These are phyloP conservation scores for Umbelopsis sp. DNA, from an alignment of 371 early-diverging fungal species.

Conservation along the genomic window DNA sequence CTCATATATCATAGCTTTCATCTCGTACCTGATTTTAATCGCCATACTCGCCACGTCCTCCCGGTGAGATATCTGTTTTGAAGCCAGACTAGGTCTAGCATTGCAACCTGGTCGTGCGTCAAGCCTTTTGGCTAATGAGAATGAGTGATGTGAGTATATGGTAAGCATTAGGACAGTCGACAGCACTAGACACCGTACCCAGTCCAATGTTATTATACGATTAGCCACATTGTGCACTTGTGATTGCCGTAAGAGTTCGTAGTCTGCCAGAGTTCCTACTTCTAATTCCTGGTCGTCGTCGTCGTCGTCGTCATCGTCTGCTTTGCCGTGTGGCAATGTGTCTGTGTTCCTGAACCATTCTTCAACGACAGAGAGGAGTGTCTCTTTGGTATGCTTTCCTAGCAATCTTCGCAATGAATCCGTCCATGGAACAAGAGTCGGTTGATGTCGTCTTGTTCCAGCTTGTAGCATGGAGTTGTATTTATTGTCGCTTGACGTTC, in stretches of 20 bases:
- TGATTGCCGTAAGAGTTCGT: slow-evolving; percentile 27
- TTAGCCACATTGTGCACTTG: slow-evolving; percentile 34
- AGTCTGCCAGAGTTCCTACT: slow-evolving; percentile 20
- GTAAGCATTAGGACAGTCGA: not conserved
- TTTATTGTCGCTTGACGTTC: too few relatives aligned
- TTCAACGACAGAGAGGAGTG: slow-evolving; percentile 7
- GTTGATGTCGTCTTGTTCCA: slow-evolving; percentile 6
- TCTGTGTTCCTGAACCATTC: slow-evolving; percentile 17
- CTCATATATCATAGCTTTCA: not conserved
- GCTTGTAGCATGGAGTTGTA: slow-evolving; percentile 9
- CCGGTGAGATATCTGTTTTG: slow-evolving; percentile 23
- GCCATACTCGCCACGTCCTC: slow-evolving; percentile 40
- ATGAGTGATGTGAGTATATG: not conserved
- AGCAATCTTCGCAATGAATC: slow-evolving; percentile 9
- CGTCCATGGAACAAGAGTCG: slow-evolving; percentile 5
- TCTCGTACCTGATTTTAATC: slow-evolving; percentile 16
- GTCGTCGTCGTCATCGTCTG: slow-evolving; percentile 22
- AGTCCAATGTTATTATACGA: slow-evolving; percentile 34
- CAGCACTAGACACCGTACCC: slow-evolving; percentile 19
- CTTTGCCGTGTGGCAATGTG: slow-evolving; percentile 17
- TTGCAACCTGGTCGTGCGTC: slow-evolving; percentile 41
- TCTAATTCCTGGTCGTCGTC: slow-evolving; percentile 24
- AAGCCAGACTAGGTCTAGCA: slow-evolving; percentile 42
- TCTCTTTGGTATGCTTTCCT: slow-evolving; percentile 11
- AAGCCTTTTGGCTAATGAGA: slow-evolving; percentile 37